Percentiles rank a stretch among this genome's conserved stretches.
These are phyloP conservation scores for Aristolochia fimbriata DNA, from an alignment of 164 flowering plant species.

Conservation along the genomic window DNA sequence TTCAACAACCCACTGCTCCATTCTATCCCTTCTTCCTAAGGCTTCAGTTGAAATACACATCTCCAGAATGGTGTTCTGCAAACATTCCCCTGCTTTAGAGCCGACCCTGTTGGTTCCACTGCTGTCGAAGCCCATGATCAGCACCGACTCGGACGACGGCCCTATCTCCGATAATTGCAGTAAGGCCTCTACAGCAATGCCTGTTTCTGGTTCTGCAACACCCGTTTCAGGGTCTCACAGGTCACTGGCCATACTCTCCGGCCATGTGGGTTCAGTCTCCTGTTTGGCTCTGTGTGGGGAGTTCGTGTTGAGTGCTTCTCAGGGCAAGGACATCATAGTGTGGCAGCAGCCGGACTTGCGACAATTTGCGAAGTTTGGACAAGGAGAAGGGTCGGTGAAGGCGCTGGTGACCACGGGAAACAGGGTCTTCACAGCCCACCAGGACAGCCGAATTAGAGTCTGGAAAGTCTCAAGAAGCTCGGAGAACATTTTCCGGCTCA, in stretches of 20 bases:
- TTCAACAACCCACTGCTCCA: constrained; percentile 1
- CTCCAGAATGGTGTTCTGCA: constrained; percentile 9
- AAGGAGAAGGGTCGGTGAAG: constrained; percentile 83
- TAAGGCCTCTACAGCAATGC: constrained; percentile 8
- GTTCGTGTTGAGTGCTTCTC: constrained; percentile 84
- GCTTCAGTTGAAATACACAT: neutral
- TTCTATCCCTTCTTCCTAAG: neutral
- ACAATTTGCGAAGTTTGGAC: constrained; percentile 72
- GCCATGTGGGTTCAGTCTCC: constrained; percentile 74
- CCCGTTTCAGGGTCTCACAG: constrained; percentile 25
- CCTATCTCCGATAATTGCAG: constrained; percentile 8
- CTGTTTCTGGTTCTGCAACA: constrained; percentile 13
- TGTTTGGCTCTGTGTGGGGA: constrained; percentile 89
- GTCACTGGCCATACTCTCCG: constrained; percentile 61
- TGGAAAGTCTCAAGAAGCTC: constrained; percentile 81
- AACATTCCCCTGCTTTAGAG: constrained; percentile 9
- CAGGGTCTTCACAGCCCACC: constrained; percentile 89
- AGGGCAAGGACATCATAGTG: constrained; percentile 83
- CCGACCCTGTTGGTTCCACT: constrained; percentile 31
- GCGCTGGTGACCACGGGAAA: constrained; percentile 64
- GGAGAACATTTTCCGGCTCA: constrained; percentile 63
- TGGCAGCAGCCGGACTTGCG: constrained; percentile 96
- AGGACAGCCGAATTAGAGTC: constrained; percentile 75
- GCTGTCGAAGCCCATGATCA: constrained; percentile 21
- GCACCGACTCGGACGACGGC: constrained; percentile 34